Evolutionary conservation across 2,329 filamentous ascomycete species (phyloP).

Genomic region (Ophiostoma himal-ulmi): DNA sequence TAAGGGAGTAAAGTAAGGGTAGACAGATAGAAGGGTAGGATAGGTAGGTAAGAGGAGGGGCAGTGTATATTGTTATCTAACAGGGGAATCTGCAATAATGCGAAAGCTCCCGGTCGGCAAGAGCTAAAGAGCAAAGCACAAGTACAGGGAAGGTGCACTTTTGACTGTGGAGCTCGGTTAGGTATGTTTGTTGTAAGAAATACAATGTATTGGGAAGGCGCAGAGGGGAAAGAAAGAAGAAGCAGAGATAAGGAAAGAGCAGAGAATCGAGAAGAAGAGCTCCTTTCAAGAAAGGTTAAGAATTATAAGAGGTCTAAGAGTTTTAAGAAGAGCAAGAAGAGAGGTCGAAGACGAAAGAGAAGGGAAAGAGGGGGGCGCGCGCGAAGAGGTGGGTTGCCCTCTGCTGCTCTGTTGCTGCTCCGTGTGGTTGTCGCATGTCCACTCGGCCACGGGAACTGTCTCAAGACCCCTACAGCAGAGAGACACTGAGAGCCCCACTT

Average conservation of each 20-base stretch:
- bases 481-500: background rate
- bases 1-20: background rate
- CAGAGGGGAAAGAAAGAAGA: background rate
- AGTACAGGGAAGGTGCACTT: background rate
- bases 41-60: background rate
- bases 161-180: background rate
- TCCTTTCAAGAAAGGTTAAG: too few species aligned
- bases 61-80: background rate
- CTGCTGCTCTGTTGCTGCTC: background rate
- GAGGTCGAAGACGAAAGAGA: background rate
- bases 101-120: background rate
- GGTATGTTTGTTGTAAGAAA: background rate
- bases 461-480: background rate
- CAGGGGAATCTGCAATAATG: too few species aligned
- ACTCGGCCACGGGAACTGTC: background rate
- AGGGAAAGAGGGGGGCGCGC: conserved; percentile 10
- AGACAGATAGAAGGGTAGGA: background rate
- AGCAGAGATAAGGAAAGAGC: background rate
- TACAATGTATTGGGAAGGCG: background rate
- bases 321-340: background rate
- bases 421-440: conserved; percentile 7
- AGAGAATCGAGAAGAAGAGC: background rate
- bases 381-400: conserved; percentile 8
- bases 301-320: background rate
- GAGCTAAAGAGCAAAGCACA: background rate